phyloP scores from a whole-genome alignment of 768 basidiomycete species.

The Thelephora aurantiotincta region DNA sequence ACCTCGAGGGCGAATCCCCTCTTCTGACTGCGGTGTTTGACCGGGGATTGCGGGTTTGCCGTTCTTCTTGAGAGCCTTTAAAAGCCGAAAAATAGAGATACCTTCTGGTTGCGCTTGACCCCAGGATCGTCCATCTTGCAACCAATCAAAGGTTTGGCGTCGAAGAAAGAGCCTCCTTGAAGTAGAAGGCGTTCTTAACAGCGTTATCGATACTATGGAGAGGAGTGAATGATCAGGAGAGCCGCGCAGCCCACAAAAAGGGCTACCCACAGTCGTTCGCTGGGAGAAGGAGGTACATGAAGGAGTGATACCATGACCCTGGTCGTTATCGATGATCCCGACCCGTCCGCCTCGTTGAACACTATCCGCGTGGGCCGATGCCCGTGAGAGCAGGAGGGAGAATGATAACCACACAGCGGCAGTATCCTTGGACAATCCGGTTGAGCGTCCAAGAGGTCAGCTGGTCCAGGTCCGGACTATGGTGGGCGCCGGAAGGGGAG shows the following conservation, averaged over 20 bases:
- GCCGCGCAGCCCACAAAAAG: not conserved
- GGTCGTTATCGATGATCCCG: conserved; percentile 40
- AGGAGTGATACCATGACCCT: conserved; percentile 50
- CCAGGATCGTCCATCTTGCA: conserved; percentile 73
- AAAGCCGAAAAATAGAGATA: conserved; percentile 30
- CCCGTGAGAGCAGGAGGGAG: too few species aligned
- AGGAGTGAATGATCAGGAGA: not conserved
- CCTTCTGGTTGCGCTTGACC: conserved; percentile 67
- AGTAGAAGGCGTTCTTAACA: conserved; percentile 91
- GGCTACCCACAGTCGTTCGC: conserved; percentile 32
- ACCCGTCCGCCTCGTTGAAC: conserved; percentile 33
- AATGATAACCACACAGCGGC: too few species aligned
- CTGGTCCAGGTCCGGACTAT: too few species aligned
- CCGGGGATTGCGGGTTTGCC: conserved; percentile 37
- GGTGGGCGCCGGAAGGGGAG: too few species aligned
- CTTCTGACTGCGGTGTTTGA: conserved; percentile 29
- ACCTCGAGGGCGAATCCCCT: conserved; percentile 26
- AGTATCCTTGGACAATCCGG: too few species aligned
- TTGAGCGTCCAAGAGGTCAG: too few species aligned
- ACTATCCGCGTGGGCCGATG: too few species aligned
- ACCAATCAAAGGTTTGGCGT: conserved; percentile 92
- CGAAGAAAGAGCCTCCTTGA: conserved; percentile 91
- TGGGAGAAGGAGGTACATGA: conserved; percentile 50
- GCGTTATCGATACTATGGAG: conserved; percentile 64
- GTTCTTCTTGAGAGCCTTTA: conserved; percentile 16